A percentile compares a stretch with the other conserved stretches of the same genome.
Conservation (phyloP, 306 rosid species). For the Arachis hypogaea region DNA sequence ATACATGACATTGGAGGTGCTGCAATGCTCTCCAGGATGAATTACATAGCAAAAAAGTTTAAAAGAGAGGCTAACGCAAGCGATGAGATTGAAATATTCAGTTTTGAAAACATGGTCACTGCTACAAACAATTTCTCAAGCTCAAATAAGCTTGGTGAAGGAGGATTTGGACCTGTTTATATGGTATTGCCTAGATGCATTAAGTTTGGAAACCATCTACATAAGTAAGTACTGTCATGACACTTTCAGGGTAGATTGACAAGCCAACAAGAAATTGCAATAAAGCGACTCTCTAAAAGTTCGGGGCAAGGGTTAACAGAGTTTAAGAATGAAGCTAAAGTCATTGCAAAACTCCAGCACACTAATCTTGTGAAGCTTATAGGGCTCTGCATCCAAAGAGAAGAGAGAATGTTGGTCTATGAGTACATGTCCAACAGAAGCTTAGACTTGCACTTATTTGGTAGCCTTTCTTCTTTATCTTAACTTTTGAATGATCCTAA, state of each 20-base stretch:
- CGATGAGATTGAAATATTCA: conserved; percentile 29
- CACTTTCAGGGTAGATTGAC: conserved; percentile 39
- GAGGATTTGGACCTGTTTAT: conserved; percentile 43
- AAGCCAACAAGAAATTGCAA: conserved; percentile 49
- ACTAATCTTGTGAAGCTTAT: conserved; percentile 49
- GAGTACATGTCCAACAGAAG: conserved; percentile 39
- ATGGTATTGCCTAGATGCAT: conserved; percentile 21
- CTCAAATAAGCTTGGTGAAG: conserved; percentile 38
- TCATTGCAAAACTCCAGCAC: conserved; percentile 54
- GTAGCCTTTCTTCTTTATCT: conserved; percentile 15
- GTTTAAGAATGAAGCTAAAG: conserved; percentile 47
- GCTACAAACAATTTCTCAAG: conserved; percentile 40
- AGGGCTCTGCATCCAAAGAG: conserved; percentile 48
- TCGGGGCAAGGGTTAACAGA: conserved; percentile 49
- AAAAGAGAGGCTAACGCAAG: background rate
- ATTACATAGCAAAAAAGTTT: background rate
- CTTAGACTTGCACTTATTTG: conserved; percentile 47
- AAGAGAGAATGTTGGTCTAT: conserved; percentile 42
- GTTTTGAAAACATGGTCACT: conserved; percentile 28
- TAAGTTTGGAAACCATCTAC: background rate
- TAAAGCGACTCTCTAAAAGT: conserved; percentile 48
- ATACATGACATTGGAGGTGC: conserved; percentile 31
- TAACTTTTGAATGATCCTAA: background rate
- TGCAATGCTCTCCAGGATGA: conserved; percentile 2
- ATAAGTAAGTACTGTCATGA: background rate